These are phyloP conservation scores for Fusarium secorum DNA, from an alignment of 2,329 filamentous ascomycete species.

Conservation along the genomic window DNA sequence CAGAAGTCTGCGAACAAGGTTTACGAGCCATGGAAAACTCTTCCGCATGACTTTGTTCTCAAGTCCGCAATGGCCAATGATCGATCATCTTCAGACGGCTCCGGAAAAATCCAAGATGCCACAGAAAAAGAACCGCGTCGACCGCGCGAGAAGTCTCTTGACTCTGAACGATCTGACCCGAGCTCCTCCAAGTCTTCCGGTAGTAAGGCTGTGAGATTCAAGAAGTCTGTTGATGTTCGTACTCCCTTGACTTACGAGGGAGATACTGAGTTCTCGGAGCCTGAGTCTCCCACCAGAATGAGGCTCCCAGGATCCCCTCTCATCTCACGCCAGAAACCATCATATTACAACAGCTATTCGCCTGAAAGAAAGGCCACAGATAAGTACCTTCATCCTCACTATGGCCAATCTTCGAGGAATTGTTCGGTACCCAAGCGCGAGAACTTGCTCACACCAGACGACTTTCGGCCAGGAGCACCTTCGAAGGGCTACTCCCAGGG, in stretches of 20 bases:
- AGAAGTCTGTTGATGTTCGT: slow-evolving; percentile 31
- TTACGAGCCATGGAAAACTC: not conserved
- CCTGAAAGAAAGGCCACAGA: not conserved
- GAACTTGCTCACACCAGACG: slow-evolving; percentile 9
- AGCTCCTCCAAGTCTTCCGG: slow-evolving; percentile 36
- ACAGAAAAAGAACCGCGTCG: not conserved
- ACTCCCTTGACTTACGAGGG: slow-evolving; percentile 10
- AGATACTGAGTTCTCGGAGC: slow-evolving; percentile 21
- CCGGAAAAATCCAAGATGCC: not conserved
- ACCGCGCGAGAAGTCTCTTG: slow-evolving; percentile 13
- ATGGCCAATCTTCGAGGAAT: not conserved
- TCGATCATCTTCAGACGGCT: slow-evolving; percentile 7
- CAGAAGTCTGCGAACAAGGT: not conserved
- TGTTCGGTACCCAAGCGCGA: not conserved
- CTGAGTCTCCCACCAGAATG: slow-evolving; percentile 1
- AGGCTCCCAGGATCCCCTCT: slow-evolving; percentile 25
- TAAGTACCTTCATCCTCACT: slow-evolving; percentile 17
- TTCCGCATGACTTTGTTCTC: not conserved
- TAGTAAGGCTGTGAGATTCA: slow-evolving; percentile 42
- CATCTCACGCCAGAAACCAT: slow-evolving; percentile 9
- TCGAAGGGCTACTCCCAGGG: slow-evolving; percentile 34
- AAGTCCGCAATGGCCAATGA: slow-evolving; percentile 4
- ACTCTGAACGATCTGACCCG: slow-evolving; percentile 33
- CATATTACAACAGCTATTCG: not conserved
- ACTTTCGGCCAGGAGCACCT: slow-evolving; percentile 4